Conservation (phyloP, 2,329 filamentous ascomycete genomes). For the Penicillium capsulatum region DNA sequence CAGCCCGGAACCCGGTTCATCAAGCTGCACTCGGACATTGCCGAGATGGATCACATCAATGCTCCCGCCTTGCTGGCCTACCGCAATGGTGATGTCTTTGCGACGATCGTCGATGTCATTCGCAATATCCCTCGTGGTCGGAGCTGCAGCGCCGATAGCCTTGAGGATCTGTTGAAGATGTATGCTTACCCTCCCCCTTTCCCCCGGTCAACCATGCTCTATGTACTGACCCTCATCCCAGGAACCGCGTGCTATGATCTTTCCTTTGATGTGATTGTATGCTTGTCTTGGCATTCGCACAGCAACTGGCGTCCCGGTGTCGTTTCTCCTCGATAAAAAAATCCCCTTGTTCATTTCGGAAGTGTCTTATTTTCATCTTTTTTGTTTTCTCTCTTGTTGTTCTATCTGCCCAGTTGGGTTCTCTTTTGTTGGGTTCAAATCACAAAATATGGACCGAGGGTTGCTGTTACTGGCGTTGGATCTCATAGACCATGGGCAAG, state of each 20-base stretch:
- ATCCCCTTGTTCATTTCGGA: conserved; percentile 10
- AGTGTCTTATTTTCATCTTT: conserved; percentile 11
- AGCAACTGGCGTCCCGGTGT: conserved; percentile 16
- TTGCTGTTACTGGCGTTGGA: conserved; percentile 8
- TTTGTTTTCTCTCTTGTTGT: neutral
- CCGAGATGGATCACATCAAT: conserved; percentile 85
- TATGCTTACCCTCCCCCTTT: conserved; percentile 36
- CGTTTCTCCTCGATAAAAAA: neutral
- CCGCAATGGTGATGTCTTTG: conserved; percentile 82
- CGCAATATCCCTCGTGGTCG: conserved; percentile 69
- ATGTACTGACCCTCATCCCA: conserved; percentile 14
- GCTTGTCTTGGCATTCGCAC: conserved; percentile 1
- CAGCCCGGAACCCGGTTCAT: conserved; percentile 76
- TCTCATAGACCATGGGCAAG: neutral
- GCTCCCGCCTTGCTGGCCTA: conserved; percentile 89
- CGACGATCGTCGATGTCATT: conserved; percentile 80
- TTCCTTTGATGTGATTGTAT: neutral
- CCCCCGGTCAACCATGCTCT: neutral
- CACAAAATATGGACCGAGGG: conserved; percentile 1
- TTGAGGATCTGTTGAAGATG: conserved; percentile 57
- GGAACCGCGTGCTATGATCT: conserved; percentile 30
- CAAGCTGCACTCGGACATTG: conserved; percentile 85
- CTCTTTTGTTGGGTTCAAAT: conserved; percentile 2
- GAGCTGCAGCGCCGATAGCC: conserved; percentile 48
- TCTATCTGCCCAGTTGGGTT: neutral